Conservation (phyloP, 108 stramenopile species). For the Phaeodactylum tricornutum region DNA sequence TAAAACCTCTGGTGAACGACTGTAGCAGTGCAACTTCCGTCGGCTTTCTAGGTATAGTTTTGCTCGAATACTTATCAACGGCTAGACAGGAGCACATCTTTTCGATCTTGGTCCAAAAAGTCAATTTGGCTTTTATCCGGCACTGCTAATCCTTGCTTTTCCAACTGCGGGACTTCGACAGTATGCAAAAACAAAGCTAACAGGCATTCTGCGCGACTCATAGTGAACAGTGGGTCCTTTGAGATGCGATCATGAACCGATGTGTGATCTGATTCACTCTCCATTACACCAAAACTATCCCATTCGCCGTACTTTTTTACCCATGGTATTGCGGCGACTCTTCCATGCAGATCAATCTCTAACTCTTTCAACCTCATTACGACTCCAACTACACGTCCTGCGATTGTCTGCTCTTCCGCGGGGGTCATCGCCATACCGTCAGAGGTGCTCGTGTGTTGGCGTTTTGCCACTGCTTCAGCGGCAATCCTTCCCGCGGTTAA, state of each 20-base stretch:
- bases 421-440: slow-evolving; percentile 38
- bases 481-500: slow-evolving; percentile 54
- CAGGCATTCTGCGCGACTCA: slow-evolving; percentile 77
- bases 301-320: slow-evolving; percentile 57
- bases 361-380: slow-evolving; percentile 68
- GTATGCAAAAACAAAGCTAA: slow-evolving; percentile 55
- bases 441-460: slow-evolving; percentile 27
- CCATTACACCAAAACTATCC: slow-evolving; percentile 51
- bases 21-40: no score
- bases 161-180: slow-evolving; percentile 57
- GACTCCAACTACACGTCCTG: slow-evolving; percentile 73
- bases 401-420: slow-evolving; percentile 57
- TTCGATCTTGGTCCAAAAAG: slow-evolving; percentile 70
- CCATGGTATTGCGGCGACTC: slow-evolving; percentile 25
- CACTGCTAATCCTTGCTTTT: slow-evolving; percentile 32
- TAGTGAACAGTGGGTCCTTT: slow-evolving; percentile 57
- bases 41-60: no score
- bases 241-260: slow-evolving; percentile 24
- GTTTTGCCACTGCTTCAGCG: slow-evolving; percentile 35
- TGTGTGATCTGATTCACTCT: slow-evolving; percentile 17
- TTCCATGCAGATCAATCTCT: slow-evolving; percentile 26
- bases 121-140: slow-evolving; percentile 59
- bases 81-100: slow-evolving; percentile 51
- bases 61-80: no score
- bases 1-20: no score